Percentiles rank a stretch among this genome's conserved stretches.
These are phyloP conservation scores for Vaccinium vitisidaea DNA, from an alignment of 148 eudicot genomes.

Conservation along the genomic window DNA sequence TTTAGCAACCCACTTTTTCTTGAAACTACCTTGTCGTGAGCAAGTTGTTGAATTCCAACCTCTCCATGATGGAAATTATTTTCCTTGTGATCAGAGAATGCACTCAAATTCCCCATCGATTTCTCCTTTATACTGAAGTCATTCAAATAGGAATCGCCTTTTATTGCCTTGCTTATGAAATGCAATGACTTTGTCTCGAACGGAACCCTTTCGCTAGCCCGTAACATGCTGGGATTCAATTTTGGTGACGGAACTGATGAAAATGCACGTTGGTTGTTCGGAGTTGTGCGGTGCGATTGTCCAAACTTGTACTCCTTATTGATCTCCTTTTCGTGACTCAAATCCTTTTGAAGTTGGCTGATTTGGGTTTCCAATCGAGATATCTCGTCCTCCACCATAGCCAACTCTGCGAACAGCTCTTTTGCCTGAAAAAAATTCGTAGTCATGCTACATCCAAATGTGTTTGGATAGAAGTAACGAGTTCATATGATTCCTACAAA, in stretches of 20 bases:
- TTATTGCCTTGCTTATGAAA: conserved; percentile 89
- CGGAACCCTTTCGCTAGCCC: conserved; percentile 20
- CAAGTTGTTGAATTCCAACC: conserved; percentile 15
- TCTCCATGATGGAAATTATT: conserved; percentile 29
- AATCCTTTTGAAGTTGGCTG: conserved; percentile 44
- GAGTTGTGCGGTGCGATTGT: conserved; percentile 11
- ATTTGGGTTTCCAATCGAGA: conserved; percentile 66
- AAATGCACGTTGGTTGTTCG: not conserved
- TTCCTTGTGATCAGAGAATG: conserved; percentile 30
- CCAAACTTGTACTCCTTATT: conserved; percentile 28
- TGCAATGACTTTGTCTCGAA: conserved; percentile 74
- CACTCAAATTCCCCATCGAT: conserved; percentile 15
- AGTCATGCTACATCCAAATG: not conserved
- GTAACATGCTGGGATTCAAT: not conserved
- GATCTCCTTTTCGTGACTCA: conserved; percentile 52
- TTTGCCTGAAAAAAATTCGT: conserved; percentile 39
- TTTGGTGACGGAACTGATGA: conserved; percentile 15
- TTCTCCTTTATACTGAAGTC: conserved; percentile 51
- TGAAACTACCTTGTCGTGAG: conserved; percentile 29
- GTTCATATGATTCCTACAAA: not conserved
- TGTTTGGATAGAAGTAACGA: not conserved
- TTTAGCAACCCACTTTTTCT: conserved; percentile 46
- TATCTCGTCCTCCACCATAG: conserved; percentile 76
- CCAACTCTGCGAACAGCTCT: conserved; percentile 61
- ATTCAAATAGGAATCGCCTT: conserved; percentile 55